Base-by-base conservation (phyloP, 371 early-diverging fungal genomes). In the Mortierella sp. region DNA sequence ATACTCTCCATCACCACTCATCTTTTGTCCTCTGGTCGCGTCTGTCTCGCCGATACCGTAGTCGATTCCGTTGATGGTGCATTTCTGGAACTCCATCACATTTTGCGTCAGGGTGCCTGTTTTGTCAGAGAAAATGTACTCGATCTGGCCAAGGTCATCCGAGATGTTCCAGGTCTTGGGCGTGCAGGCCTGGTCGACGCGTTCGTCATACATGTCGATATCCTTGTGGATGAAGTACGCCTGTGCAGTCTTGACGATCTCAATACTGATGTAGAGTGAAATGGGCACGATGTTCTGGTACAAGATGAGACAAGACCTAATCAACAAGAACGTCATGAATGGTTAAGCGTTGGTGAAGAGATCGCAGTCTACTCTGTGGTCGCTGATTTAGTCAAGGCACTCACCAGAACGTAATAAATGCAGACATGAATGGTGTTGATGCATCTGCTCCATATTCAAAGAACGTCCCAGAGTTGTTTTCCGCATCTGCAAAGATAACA, bases 91-190 rank as follows among this genome's bases (percentile, higher is more conserved):
- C 65, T 88, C 86, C 99, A 97, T 98, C n/a, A 93, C 86, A 81
- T 98, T 98, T 70, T 94, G 92, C 0, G 99, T 98, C 41, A 98
- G 80, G 4, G 99, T 98, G 9, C 99, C 99, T 3, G 99, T 98
- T 59, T 99, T 99, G 84, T 99, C 99, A n/a, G 94, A 92, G 63
- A 99, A 94, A n/a, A 99, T 87, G 82, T 95, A 97, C 64, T 97
- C 94, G 61, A 99, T 93, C 72, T 95, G 94, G n/a, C 99, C 93
- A 48, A 91, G 80, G 62, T 93, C 93, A 53, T 93, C 93, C 12
- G 92, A 89, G 39, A 93, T 85, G 53, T 89, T 96, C 92, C 96
- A 97, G 37, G 94, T 91, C 59, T 93, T 90, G 19, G 96, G 92
- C 14, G 89, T 81, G 73, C 95, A 94, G 4, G 92, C 89, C 26